Conservation (phyloP, 331 rosid genomes). For the Rosa hybrid region DNA sequence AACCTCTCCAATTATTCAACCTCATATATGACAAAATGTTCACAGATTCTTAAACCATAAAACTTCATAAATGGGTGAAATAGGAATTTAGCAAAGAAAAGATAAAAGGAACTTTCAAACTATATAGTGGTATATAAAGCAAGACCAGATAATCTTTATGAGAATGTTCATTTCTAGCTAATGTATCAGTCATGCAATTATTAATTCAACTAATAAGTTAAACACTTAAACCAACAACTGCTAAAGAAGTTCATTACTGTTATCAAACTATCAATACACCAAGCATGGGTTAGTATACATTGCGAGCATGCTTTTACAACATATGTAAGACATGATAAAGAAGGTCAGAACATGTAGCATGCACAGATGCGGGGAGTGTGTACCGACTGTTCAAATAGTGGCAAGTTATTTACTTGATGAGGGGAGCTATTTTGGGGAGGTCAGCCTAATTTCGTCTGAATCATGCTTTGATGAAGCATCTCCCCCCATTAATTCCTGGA, state of each 20-base stretch:
- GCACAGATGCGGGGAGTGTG: not conserved
- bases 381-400: slow-evolving; percentile 9
- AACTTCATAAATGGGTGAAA: too few relatives aligned
- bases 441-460: slow-evolving; percentile 73
- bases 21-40: too few relatives aligned
- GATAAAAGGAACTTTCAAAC: too few relatives aligned
- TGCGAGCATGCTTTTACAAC: not conserved
- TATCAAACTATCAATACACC: not conserved
- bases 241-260: not conserved
- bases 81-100: too few relatives aligned
- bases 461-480: slow-evolving; percentile 75
- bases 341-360: not conserved
- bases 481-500: slow-evolving; percentile 90
- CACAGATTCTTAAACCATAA: too few relatives aligned
- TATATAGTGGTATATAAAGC: not conserved
- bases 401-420: slow-evolving; percentile 55
- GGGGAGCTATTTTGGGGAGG: slow-evolving; percentile 46
- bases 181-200: not conserved
- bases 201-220: not conserved
- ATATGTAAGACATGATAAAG: not conserved
- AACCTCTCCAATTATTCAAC: too few relatives aligned
- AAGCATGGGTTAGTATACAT: slow-evolving; percentile 12
- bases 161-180: not conserved
- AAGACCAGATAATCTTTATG: not conserved
- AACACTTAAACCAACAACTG: not conserved